Base-by-base conservation (phyloP, 768 basidiomycete genomes). In the Kwoniella sp. region DNA sequence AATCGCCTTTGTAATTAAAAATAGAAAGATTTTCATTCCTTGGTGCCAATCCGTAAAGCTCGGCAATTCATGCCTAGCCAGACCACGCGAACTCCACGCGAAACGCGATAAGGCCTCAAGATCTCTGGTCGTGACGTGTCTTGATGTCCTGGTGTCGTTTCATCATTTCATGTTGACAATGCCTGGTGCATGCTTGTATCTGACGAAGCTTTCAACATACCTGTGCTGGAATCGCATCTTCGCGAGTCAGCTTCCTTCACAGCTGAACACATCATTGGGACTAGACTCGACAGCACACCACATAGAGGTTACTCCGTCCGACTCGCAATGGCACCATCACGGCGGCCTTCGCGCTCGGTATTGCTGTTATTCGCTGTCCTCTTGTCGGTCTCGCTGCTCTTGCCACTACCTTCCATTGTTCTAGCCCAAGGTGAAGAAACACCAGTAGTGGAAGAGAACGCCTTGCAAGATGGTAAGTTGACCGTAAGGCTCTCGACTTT, bases 341-440 rank as follows among this genome's bases (percentile, higher is more conserved):
- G 58, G 58, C 58, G 58, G 12, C 17, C 23, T 11, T 23, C 23
- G 9, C 52, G 60, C 60, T 61, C 60, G n/a, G 37, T 37, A 12
- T 37, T 52, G n/a, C 51, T 61, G 20, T 26, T 61, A 11, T 20
- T 61, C 5, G n/a, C 60, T 12, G 17, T 61, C 23, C 30, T 55
- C 8, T 13, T 61, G 23, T 50, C 60, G 8, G 22, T 45, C 51
- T 41, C 52, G 17, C 52, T 61, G 20, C 30, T 61, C 12, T 51
- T 30, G 28, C 22, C 41, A 28, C 34, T 48, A 15, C 31, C 62
- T 51, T 63, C 55, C 62, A 25, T 63, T 56, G 55, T 63, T 17
- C 28, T 55, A 15, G 62, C 62, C 20, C 37, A 61, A 30, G 47
- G 20, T 7, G 47, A 34, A 17, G 53, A 56, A 20, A 38, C 26